These are phyloP conservation scores for Kodamaea fukazawae DNA, from an alignment of 805 yeast species.

Conservation along the genomic window DNA sequence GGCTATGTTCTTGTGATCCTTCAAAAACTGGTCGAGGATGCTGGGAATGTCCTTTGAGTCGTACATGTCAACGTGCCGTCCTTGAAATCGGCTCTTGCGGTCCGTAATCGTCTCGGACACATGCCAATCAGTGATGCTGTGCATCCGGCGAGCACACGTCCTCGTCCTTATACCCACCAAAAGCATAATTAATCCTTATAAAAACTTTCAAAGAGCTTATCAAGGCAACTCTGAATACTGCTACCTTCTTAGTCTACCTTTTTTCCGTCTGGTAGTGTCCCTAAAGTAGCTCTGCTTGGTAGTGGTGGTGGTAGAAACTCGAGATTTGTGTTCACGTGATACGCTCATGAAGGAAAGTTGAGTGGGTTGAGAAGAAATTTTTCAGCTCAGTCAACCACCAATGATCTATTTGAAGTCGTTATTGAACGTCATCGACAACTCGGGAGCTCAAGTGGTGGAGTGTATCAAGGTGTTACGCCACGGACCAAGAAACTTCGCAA, in stretches of 20 bases:
- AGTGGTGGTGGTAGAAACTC: too few relatives aligned
- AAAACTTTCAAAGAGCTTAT: too few relatives aligned
- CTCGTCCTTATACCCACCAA: neutral
- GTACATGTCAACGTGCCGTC: slow-evolving; percentile 46
- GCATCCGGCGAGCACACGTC: neutral
- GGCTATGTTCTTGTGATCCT: slow-evolving; percentile 44
- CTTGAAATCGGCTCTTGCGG: slow-evolving; percentile 67
- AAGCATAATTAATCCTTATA: too few relatives aligned
- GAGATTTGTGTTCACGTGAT: too few relatives aligned
- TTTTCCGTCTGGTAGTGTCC: too few relatives aligned
- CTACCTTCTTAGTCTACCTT: too few relatives aligned
- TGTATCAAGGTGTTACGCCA: slow-evolving; percentile 94
- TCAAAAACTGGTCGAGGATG: slow-evolving; percentile 41
- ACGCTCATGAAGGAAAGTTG: too few relatives aligned
- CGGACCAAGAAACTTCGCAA: slow-evolving; percentile 77
- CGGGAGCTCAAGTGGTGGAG: slow-evolving; percentile 92
- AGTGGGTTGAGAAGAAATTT: slow-evolving; percentile 2
- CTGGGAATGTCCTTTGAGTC: slow-evolving; percentile 41
- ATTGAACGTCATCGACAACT: slow-evolving; percentile 88
- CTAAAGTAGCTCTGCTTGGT: too few relatives aligned
- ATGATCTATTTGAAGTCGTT: slow-evolving; percentile 91
- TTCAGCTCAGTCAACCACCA: slow-evolving; percentile 7
- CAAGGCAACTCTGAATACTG: too few relatives aligned
- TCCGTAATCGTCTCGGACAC: slow-evolving; percentile 34
- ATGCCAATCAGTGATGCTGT: slow-evolving; percentile 25